Percentiles rank a stretch among this genome's conserved stretches.
Conservation (phyloP, 768 basidiomycete species). For the Leccinum longicurvipes region DNA sequence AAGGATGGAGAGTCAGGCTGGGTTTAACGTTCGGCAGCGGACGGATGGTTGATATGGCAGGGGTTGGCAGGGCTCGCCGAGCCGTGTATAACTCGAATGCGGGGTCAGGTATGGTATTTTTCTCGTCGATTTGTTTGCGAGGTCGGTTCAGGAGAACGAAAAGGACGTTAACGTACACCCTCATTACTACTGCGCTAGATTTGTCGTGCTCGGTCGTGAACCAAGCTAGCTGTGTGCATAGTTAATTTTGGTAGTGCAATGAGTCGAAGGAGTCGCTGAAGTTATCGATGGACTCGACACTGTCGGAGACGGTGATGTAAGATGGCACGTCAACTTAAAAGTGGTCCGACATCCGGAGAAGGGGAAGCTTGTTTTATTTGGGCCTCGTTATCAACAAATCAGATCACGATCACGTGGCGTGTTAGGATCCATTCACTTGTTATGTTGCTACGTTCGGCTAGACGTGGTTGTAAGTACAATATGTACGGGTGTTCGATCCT, state of each 20-base stretch:
- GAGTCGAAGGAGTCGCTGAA: too few species aligned
- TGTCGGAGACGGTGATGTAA: not conserved
- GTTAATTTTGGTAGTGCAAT: not conserved
- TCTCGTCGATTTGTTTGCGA: conserved; percentile 21
- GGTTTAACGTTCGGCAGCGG: conserved; percentile 4
- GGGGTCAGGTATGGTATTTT: not conserved
- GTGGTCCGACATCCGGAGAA: too few species aligned
- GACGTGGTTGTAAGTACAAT: too few species aligned
- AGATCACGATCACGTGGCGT: too few species aligned
- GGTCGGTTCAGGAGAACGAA: not conserved
- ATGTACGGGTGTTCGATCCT: too few species aligned
- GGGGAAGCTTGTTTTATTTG: too few species aligned
- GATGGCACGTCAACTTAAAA: not conserved
- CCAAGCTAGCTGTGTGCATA: not conserved
- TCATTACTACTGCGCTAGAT: conserved; percentile 1
- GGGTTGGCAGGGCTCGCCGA: conserved; percentile 3
- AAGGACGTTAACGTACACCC: not conserved
- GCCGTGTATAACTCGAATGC: conserved; percentile 6
- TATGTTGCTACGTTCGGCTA: too few species aligned
- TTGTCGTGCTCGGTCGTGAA: conserved; percentile 4
- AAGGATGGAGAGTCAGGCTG: conserved; percentile 21
- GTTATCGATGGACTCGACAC: not conserved
- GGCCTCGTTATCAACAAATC: too few species aligned
- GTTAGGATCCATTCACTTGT: too few species aligned
- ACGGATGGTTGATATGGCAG: not conserved